Evolutionary conservation across 352 stramenopile genomes (phyloP).

Genomic region (Nothophytophthora sp.): DNA sequence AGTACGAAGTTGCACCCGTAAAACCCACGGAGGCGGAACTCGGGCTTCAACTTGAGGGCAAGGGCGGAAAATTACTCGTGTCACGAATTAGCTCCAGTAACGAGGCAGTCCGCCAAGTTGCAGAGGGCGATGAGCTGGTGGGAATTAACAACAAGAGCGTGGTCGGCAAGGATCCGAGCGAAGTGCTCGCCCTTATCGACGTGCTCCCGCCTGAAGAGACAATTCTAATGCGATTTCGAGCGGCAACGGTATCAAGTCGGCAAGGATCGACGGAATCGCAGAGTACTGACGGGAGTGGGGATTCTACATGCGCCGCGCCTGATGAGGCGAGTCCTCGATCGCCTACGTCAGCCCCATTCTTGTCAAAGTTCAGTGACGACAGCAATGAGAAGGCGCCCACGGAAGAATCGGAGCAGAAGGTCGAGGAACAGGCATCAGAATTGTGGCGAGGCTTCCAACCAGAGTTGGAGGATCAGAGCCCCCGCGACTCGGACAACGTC

Average conservation of each 20-base stretch:
- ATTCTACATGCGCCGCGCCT: background rate
- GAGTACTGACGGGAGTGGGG: background rate
- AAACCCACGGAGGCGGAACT: slow-evolving; percentile 35
- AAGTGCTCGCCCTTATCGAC: slow-evolving; percentile 36
- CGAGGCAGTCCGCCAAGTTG: slow-evolving; percentile 25
- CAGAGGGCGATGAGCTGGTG: slow-evolving; percentile 62
- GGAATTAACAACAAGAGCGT: slow-evolving; percentile 59
- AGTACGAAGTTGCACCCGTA: slow-evolving; percentile 67
- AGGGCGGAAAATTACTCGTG: slow-evolving; percentile 41
- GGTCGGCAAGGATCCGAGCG: slow-evolving; percentile 32
- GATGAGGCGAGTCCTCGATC: slow-evolving; percentile 18
- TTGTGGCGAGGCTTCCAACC: slow-evolving; percentile 36
- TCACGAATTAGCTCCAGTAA: slow-evolving; percentile 23
- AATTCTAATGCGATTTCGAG: slow-evolving; percentile 52
- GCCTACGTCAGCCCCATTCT: slow-evolving; percentile 15
- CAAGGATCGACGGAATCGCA: slow-evolving; percentile 4
- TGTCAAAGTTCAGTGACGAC: slow-evolving; percentile 8
- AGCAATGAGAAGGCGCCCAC: background rate
- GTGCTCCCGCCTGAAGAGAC: slow-evolving; percentile 29
- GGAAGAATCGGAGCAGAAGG: slow-evolving; percentile 12
- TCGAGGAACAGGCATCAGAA: slow-evolving; percentile 33
- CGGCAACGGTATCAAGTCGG: slow-evolving; percentile 22
- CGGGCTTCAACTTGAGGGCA: slow-evolving; percentile 47
- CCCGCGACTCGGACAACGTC: slow-evolving; percentile 30
- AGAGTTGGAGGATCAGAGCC: slow-evolving; percentile 28